Evolutionary conservation across 441 rosid genomes (phyloP).

Genomic region (Mallotus repandus): DNA sequence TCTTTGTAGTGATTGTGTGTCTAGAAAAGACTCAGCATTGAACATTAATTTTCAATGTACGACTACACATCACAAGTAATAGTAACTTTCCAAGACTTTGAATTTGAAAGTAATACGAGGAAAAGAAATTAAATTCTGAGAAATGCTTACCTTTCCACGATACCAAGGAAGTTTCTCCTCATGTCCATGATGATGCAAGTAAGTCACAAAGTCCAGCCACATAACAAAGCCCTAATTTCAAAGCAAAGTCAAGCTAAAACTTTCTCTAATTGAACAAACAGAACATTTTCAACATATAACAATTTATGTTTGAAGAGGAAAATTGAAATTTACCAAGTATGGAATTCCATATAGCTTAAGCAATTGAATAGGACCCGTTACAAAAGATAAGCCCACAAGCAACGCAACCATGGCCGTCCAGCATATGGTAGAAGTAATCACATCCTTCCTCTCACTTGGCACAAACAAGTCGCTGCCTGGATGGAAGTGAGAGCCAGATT

Average conservation of each 20-base stretch:
- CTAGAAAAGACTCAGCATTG: background rate
- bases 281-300: background rate
- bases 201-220: slow-evolving; percentile 92
- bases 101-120: no score
- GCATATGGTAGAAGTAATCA: slow-evolving; percentile 67
- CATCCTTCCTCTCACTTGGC: slow-evolving; percentile 61
- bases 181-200: slow-evolving; percentile 92
- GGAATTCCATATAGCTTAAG: slow-evolving; percentile 84
- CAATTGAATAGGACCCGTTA: slow-evolving; percentile 57
- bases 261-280: background rate
- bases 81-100: no score
- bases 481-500: slow-evolving; percentile 83
- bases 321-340: slow-evolving; percentile 48
- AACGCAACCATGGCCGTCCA: slow-evolving; percentile 66
- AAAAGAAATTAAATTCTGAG: no score
- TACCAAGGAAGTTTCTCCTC: slow-evolving; percentile 94
- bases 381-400: slow-evolving; percentile 47
- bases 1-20: background rate
- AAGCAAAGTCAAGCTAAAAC: slow-evolving; percentile 8
- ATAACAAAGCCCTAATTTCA: slow-evolving; percentile 33
- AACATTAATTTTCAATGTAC: no score
- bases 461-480: slow-evolving; percentile 68
- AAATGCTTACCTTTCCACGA: slow-evolving; percentile 66
- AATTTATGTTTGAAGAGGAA: background rate
- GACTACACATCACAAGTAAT: no score